phyloP scores from a whole-genome alignment of 345 rosid species.

The Brassica cretica region DNA sequence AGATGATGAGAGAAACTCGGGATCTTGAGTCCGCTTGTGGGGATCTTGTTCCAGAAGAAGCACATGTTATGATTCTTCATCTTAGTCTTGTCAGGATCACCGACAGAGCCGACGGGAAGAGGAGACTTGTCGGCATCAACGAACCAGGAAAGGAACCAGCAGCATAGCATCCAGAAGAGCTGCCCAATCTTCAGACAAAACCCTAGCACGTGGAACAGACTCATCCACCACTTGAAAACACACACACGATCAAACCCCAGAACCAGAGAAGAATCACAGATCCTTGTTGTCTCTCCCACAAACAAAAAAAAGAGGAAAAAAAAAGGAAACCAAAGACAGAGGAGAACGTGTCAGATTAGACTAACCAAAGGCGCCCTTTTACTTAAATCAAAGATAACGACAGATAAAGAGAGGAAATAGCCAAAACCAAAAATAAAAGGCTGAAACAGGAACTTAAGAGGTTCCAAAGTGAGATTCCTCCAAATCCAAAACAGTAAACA shows the following conservation, averaged over 20 bases:
- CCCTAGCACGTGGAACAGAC: conserved; percentile 66
- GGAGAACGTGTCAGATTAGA: conserved; percentile 37
- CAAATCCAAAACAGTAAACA: conserved; percentile 31
- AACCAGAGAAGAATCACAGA: not conserved
- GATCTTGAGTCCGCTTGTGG: conserved; percentile 44
- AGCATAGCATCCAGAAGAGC: conserved; percentile 77
- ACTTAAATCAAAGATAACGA: conserved; percentile 33
- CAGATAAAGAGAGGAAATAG: conserved; percentile 4
- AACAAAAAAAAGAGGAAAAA: conserved; percentile 14
- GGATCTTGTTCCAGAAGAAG: conserved; percentile 48
- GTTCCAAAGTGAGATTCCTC: conserved; percentile 30
- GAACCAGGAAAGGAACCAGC: conserved; percentile 73
- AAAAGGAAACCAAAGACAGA: conserved; percentile 32
- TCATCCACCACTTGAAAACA: conserved; percentile 56
- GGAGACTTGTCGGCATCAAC: conserved; percentile 55
- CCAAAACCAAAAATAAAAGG: not conserved
- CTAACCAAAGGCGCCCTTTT: not conserved
- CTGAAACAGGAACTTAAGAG: not conserved
- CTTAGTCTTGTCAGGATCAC: conserved; percentile 39
- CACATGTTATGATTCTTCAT: conserved; percentile 53
- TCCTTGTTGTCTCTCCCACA: conserved; percentile 41
- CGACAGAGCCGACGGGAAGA: conserved; percentile 43
- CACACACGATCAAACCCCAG: not conserved
- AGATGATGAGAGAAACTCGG: conserved; percentile 56
- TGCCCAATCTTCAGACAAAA: conserved; percentile 85